phyloP scores from a whole-genome alignment of 1,284 basidiomycete species.

The Mycosarcoma maydis region DNA sequence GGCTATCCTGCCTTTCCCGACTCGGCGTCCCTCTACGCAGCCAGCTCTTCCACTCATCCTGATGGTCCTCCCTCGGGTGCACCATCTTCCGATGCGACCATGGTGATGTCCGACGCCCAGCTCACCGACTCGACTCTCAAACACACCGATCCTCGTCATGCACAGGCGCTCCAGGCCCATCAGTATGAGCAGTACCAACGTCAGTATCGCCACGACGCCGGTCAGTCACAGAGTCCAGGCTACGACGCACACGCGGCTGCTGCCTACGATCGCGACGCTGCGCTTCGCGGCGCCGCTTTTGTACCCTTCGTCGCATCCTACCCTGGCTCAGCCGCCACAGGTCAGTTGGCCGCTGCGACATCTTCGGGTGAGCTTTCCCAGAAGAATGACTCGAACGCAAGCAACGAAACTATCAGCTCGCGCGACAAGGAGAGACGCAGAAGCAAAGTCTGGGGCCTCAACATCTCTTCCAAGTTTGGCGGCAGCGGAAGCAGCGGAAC shows the following conservation, averaged over 20 bases:
- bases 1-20: constrained; percentile 58
- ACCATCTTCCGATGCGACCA: constrained; percentile 24
- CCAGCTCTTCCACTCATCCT: constrained; percentile 37
- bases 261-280: constrained; percentile 20
- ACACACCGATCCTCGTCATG: constrained; percentile 16
- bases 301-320: constrained; percentile 13
- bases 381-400: constrained; percentile 40
- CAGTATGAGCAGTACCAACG: constrained; percentile 45
- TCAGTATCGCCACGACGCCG: constrained; percentile 23
- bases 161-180: constrained; percentile 31
- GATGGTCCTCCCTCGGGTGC: constrained; percentile 23
- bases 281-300: constrained; percentile 13
- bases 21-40: constrained; percentile 50
- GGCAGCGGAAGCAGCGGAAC: constrained; percentile 28
- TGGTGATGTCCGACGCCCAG: constrained; percentile 24
- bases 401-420: constrained; percentile 50
- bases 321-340: constrained; percentile 3
- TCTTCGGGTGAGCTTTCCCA: constrained; percentile 43
- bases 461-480: constrained; percentile 44
- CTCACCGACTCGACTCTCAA: constrained; percentile 29
- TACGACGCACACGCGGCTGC: constrained; percentile 34
- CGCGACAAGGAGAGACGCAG: constrained; percentile 40
- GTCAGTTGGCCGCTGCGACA: constrained; percentile 9
- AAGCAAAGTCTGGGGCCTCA: constrained; percentile 54
- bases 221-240: constrained; percentile 9